Percentiles rank a stretch among this genome's conserved stretches.
phyloP scores from a whole-genome alignment of 352 stramenopile genomes.

The Globisporangium ultimum region DNA sequence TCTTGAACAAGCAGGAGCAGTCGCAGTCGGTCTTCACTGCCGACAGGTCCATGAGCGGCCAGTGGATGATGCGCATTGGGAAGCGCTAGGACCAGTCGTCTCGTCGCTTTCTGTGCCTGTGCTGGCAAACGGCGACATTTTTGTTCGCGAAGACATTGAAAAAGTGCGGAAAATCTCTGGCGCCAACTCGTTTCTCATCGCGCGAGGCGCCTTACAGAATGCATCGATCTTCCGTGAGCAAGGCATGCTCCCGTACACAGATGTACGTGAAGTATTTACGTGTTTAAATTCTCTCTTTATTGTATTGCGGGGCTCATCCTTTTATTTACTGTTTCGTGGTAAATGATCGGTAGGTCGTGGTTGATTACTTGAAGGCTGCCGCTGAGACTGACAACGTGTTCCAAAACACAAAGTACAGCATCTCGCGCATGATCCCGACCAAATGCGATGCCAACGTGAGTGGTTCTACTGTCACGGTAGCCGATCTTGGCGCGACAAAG shows the following conservation, averaged over 20 bases:
- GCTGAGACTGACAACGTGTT: conserved; percentile 86
- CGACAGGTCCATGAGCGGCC: conserved; percentile 66
- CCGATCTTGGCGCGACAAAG: conserved; percentile 57
- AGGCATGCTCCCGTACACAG: conserved; percentile 51
- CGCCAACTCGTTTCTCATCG: conserved; percentile 77
- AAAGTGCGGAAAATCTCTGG: conserved; percentile 59
- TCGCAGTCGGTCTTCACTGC: conserved; percentile 70
- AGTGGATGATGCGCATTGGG: conserved; percentile 68
- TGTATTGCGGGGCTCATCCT: neutral
- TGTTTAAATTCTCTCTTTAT: neutral
- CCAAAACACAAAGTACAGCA: conserved; percentile 91
- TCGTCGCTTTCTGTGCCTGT: conserved; percentile 76
- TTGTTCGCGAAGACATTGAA: conserved; percentile 63
- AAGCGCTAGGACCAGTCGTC: conserved; percentile 57
- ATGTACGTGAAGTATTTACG: conserved; percentile 25
- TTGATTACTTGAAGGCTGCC: conserved; percentile 66
- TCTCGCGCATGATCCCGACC: conserved; percentile 77
- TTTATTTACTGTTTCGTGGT: neutral
- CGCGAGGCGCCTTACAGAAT: conserved; percentile 78
- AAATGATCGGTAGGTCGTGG: conserved; percentile 27
- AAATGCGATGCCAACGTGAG: conserved; percentile 32
- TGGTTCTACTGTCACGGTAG: conserved; percentile 43
- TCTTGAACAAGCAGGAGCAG: conserved; percentile 60
- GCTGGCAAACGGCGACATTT: conserved; percentile 89
- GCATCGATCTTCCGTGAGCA: conserved; percentile 75